Evolutionary conservation across 139 green algal genomes (phyloP).

Genomic region (Coelastrella sp.): DNA sequence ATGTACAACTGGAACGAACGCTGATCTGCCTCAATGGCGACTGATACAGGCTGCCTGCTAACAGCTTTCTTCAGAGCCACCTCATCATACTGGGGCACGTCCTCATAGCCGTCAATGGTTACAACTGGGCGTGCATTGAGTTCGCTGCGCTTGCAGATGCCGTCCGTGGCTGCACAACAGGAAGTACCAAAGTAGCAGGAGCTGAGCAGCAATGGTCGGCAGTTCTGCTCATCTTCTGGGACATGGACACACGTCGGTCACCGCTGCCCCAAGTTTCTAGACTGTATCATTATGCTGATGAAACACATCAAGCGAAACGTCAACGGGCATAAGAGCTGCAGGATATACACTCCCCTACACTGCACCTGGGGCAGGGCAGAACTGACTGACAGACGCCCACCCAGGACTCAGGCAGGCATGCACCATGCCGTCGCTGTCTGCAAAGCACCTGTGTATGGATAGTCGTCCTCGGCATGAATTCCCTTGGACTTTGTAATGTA

Average conservation of each 20-base stretch:
- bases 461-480: constrained; percentile 89
- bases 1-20: constrained; percentile 91
- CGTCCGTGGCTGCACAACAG: constrained; percentile 4
- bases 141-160: constrained; percentile 4
- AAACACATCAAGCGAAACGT: too few relatives aligned
- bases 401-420: too few relatives aligned
- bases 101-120: constrained; percentile 87
- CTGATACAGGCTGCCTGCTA: constrained; percentile 83
- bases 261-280: too few relatives aligned
- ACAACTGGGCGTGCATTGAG: constrained; percentile 41
- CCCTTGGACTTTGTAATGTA: constrained; percentile 84
- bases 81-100: constrained; percentile 82
- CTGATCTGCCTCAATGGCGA: constrained; percentile 90
- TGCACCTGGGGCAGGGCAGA: too few relatives aligned
- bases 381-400: too few relatives aligned
- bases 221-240: too few relatives aligned
- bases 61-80: constrained; percentile 75
- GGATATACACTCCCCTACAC: too few relatives aligned
- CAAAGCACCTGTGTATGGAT: constrained; percentile 78
- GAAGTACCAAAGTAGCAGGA: not conserved
- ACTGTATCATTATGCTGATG: too few relatives aligned
- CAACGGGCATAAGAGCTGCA: too few relatives aligned
- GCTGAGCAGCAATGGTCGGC: not conserved
- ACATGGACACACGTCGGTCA: too few relatives aligned
- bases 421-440: too few relatives aligned